phyloP scores from a whole-genome alignment of 2,329 filamentous ascomycete genomes.

The Neoarthrinium moseri region DNA sequence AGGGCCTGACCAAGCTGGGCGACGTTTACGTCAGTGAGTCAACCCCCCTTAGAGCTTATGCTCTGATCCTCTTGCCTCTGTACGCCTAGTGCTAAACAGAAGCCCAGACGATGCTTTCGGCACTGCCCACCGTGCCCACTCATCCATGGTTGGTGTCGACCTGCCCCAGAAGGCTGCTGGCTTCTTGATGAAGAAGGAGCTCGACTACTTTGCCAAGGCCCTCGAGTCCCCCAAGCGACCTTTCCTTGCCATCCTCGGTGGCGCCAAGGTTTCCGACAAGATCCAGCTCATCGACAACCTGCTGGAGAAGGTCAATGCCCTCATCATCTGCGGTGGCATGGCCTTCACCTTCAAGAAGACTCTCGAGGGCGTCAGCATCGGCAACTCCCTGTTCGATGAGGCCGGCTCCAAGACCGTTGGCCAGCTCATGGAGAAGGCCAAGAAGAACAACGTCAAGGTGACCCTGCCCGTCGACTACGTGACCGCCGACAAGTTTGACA shows the following conservation, averaged over 20 bases:
- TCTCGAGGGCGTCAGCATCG: constrained; percentile 86
- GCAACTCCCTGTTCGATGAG: constrained; percentile 90
- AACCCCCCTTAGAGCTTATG: background rate
- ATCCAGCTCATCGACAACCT: constrained; percentile 99
- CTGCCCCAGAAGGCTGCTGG: constrained; percentile 96
- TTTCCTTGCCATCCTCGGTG: constrained; percentile 97
- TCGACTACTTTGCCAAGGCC: constrained; percentile 98
- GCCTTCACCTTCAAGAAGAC: constrained; percentile 99
- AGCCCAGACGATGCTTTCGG: constrained; percentile 89
- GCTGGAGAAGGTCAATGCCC: constrained; percentile 93
- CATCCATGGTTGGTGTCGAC: constrained; percentile 97
- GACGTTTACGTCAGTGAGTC: constrained; percentile 92
- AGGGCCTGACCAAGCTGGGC: constrained; percentile 89
- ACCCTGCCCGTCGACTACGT: constrained; percentile 94
- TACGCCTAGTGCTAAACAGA: background rate
- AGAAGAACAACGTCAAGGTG: constrained; percentile 93
- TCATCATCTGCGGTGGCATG: constrained; percentile 97
- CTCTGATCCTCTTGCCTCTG: background rate
- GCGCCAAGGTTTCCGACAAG: constrained; percentile 99
- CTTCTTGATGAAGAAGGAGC: constrained; percentile 99
- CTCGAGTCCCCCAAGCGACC: constrained; percentile 90
- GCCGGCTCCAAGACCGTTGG: constrained; percentile 88
- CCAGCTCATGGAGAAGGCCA: constrained; percentile 88
- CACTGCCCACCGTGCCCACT: constrained; percentile 97
- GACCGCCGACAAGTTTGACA: constrained; percentile 91